Evolutionary conservation across 768 basidiomycete species (phyloP).

Genomic region (Lactifluus hygrophoroides): DNA sequence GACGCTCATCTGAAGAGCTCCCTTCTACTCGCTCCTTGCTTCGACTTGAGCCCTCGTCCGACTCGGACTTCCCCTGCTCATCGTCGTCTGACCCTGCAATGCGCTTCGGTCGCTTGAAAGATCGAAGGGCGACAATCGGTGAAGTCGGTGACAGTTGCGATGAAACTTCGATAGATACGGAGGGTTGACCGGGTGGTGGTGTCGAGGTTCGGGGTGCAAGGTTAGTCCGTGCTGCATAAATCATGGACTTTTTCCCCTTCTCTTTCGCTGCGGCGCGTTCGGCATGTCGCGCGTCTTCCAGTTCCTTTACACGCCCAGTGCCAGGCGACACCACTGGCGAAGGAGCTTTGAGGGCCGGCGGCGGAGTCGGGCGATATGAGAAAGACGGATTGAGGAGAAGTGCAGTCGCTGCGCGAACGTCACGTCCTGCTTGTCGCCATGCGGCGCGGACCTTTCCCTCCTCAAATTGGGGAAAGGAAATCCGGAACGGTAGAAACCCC

Average conservation of each 20-base stretch:
- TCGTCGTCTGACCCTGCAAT: slow-evolving; percentile 59
- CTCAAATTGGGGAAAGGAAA: slow-evolving; percentile 49
- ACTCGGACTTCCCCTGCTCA: slow-evolving; percentile 48
- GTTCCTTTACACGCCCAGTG: slow-evolving; percentile 57
- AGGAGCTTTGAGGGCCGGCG: not conserved
- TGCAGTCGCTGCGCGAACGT: slow-evolving; percentile 50
- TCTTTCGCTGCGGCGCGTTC: slow-evolving; percentile 57
- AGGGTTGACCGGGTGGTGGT: slow-evolving; percentile 34
- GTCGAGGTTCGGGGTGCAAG: slow-evolving; percentile 30
- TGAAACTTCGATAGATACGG: slow-evolving; percentile 31
- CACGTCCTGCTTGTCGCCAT: slow-evolving; percentile 53
- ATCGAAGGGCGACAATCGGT: slow-evolving; percentile 33
- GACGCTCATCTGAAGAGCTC: slow-evolving; percentile 35
- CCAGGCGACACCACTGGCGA: slow-evolving; percentile 27
- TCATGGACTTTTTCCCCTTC: slow-evolving; percentile 75
- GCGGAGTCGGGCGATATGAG: slow-evolving; percentile 25
- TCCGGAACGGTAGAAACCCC: slow-evolving; percentile 48
- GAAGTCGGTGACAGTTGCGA: slow-evolving; percentile 35
- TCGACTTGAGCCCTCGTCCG: slow-evolving; percentile 35
- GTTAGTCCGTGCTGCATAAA: slow-evolving; percentile 59
- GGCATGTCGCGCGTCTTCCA: slow-evolving; percentile 66
- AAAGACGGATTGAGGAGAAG: slow-evolving; percentile 49
- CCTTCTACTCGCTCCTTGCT: slow-evolving; percentile 27
- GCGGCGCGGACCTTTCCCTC: slow-evolving; percentile 46
- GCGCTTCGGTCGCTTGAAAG: slow-evolving; percentile 48